Conservation (phyloP, 2,329 filamentous ascomycete species). For the Talaromyces piceae region DNA sequence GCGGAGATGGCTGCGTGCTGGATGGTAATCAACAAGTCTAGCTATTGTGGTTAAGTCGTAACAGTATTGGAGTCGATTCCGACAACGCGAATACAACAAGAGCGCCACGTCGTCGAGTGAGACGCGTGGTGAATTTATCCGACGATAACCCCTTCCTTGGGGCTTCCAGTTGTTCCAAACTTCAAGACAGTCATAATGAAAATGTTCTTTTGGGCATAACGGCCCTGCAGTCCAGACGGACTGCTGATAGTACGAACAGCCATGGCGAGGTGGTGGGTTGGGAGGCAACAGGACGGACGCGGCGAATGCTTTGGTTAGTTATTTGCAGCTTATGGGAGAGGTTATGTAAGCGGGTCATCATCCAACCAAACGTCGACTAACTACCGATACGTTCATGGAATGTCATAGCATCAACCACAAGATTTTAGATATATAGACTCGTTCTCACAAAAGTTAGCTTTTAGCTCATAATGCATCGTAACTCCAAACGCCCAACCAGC, state of each 20-base stretch:
- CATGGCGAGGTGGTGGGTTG: slow-evolving; percentile 5
- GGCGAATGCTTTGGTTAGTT: neutral
- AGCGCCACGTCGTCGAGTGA: slow-evolving; percentile 14
- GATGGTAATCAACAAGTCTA: neutral
- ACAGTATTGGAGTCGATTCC: neutral
- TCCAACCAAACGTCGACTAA: neutral
- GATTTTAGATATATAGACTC: neutral
- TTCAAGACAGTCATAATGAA: slow-evolving; percentile 2
- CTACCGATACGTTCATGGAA: neutral
- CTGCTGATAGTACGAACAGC: slow-evolving; percentile 10
- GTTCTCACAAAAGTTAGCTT: neutral
- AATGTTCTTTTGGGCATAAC: neutral
- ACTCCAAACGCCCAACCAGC: slow-evolving; percentile 1
- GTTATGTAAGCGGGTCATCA: slow-evolving; percentile 7
- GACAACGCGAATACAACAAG: neutral
- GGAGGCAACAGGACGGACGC: neutral
- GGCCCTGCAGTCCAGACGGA: slow-evolving; percentile 15
- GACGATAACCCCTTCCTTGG: slow-evolving; percentile 26
- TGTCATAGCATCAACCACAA: neutral
- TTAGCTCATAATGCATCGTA: neutral
- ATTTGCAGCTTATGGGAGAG: neutral
- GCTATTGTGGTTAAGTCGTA: neutral
- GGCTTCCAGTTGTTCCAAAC: slow-evolving; percentile 15
- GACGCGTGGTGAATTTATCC: slow-evolving; percentile 17
- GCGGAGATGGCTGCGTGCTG: neutral